A percentile compares a stretch with the other conserved stretches of the same genome.
Evolutionary conservation across 1,284 basidiomycete species (phyloP).

Genomic region (Ustilago bromivora): DNA sequence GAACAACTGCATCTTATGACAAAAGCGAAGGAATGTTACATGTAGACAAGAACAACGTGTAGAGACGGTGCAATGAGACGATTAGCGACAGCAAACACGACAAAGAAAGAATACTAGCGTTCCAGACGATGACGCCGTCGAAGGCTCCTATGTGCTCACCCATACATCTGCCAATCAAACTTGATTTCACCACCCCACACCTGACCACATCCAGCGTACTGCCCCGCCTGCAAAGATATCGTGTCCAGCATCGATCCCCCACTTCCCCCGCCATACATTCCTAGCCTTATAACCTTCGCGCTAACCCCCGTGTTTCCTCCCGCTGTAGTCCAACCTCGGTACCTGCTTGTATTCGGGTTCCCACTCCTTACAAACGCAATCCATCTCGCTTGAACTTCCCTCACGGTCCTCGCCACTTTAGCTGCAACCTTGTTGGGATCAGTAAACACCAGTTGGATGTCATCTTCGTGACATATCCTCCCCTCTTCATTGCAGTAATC

Average conservation of each 20-base stretch:
- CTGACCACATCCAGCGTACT: slow-evolving; percentile 33
- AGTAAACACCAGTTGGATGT: slow-evolving; percentile 55
- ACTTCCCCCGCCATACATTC: slow-evolving; percentile 6
- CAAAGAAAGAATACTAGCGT: not conserved
- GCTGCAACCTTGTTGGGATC: slow-evolving; percentile 20
- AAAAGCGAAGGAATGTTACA: not conserved
- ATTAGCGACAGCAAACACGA: slow-evolving; percentile 1
- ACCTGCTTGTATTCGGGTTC: slow-evolving; percentile 36
- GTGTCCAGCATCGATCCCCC: slow-evolving; percentile 17
- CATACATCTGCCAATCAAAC: slow-evolving; percentile 64
- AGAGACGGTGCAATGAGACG: not conserved
- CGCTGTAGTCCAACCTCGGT: slow-evolving; percentile 32
- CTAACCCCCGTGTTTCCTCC: not conserved
- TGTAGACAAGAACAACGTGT: not conserved
- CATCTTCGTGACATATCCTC: slow-evolving; percentile 63
- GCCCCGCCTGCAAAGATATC: slow-evolving; percentile 26
- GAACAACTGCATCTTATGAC: too few species aligned
- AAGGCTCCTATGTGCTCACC: slow-evolving; percentile 1
- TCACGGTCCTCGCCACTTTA: slow-evolving; percentile 1
- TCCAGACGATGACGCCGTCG: too few species aligned
- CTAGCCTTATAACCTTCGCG: slow-evolving; percentile 43
- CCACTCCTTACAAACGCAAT: slow-evolving; percentile 43
- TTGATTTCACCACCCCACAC: slow-evolving; percentile 44
- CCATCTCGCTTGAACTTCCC: slow-evolving; percentile 54
- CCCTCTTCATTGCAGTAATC: slow-evolving; percentile 45